Evolutionary conservation across 2,329 filamentous ascomycete species (phyloP).

Genomic region (Microascus cirrosus): DNA sequence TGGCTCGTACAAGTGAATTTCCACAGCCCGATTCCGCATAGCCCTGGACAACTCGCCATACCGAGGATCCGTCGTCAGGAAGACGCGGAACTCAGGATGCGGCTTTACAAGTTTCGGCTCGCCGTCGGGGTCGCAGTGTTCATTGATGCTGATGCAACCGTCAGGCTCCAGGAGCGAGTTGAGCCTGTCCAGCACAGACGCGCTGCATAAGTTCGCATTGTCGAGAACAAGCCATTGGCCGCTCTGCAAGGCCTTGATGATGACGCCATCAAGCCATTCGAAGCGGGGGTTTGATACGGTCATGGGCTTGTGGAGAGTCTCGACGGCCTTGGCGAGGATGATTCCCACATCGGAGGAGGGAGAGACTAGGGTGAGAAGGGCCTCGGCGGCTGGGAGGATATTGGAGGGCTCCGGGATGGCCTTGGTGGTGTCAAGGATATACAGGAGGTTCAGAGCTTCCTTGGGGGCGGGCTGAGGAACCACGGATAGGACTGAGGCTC

Average conservation of each 20-base stretch:
- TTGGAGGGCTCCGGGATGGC: conserved; percentile 20
- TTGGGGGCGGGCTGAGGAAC: conserved; percentile 34
- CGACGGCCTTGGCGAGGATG: conserved; percentile 35
- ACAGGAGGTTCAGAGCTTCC: conserved; percentile 37
- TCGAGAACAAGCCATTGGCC: conserved; percentile 92
- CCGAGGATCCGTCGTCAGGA: conserved; percentile 83
- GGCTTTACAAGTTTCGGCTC: conserved; percentile 70
- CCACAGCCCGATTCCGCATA: conserved; percentile 90
- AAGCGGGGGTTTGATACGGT: conserved; percentile 67
- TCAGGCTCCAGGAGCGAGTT: conserved; percentile 91
- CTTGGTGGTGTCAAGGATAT: conserved; percentile 30
- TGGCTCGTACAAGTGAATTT: conserved; percentile 62
- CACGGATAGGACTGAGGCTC: conserved; percentile 33
- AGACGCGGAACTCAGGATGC: conserved; percentile 81
- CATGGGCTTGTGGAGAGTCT: conserved; percentile 39
- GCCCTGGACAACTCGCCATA: conserved; percentile 91
- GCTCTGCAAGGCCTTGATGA: conserved; percentile 75
- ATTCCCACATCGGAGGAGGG: conserved; percentile 31
- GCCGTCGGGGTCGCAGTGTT: conserved; percentile 76
- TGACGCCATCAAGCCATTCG: conserved; percentile 89
- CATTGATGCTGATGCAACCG: conserved; percentile 81
- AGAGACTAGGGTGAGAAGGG: conserved; percentile 28
- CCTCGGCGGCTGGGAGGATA: conserved; percentile 25
- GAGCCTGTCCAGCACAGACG: conserved; percentile 84
- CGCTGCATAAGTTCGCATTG: conserved; percentile 93